Base-by-base conservation (phyloP, 78 protist genomes). In the Monocercomonoides exilis region DNA sequence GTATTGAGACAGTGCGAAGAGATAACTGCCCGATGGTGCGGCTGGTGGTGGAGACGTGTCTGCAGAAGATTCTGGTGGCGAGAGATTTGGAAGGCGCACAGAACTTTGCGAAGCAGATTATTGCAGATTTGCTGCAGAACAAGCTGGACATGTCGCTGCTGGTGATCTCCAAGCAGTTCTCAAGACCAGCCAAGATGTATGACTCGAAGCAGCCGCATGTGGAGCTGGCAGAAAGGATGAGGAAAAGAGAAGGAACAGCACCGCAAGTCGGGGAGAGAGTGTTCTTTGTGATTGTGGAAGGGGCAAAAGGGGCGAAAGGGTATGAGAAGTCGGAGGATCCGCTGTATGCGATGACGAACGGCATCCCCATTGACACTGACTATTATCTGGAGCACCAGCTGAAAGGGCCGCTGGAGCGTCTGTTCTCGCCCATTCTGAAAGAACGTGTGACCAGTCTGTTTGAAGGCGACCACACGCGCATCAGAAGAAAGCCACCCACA, bases 191-290 rank as follows among this genome's bases (percentile, higher is more conserved):
- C 70, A 11, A 21, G 38, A 21, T 54, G 11, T 54, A 32, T 21
- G 11, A 11, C 70, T 21, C 79, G 82, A 64, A 0, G 38, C 95
- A 94, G 46, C 96, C 98, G 6, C 99, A 99, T 94, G 97, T 91
- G 38, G 99, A 92, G 86, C 92, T 98, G 34, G 99, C 98, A 1
- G 92, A 91, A 88, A 87, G 94, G 32, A 96, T 98, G 99, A 42
- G 93, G 11, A 93, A 95, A 82, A 88, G 99, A 33, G 96, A 98
- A 5, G 88, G 91, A 1, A 81, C 91, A 1, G 99, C 99, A 0
- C 99, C 99, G 6, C 43, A 44, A 29, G 81, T 99, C 43, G 99
- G 99, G 41, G 99, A 98, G 88, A 97, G 99, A 46, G 96, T 99
- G 33, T 97, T 99, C 4, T 99, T 96, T 87, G 99, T 99, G 2